Conservation (phyloP, 805 yeast genomes). For the Yamadazyma paraphyllophila region DNA sequence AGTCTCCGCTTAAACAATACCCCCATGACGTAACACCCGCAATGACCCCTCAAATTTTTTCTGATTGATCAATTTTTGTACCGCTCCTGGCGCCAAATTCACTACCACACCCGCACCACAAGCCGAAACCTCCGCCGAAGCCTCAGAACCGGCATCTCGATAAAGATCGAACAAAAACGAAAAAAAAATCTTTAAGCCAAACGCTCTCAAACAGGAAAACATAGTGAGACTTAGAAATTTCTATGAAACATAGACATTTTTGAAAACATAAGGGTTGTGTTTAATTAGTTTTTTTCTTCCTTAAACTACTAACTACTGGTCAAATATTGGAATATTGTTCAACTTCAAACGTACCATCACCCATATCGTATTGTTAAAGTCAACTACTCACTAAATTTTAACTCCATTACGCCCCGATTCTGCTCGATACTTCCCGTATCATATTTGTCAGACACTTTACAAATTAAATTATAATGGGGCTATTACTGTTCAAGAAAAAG, state of each 20-base stretch:
- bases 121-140: no score
- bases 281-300: neutral
- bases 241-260: conserved; percentile 6
- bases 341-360: neutral
- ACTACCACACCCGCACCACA: neutral
- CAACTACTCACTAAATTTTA: no score
- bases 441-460: neutral
- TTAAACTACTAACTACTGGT: neutral
- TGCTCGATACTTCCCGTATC: neutral
- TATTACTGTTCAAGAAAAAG: conserved; percentile 12
- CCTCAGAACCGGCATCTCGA: neutral
- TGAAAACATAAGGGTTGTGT: conserved; percentile 2
- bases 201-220: conserved; percentile 6
- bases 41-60: conserved; percentile 1
- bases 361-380: no score
- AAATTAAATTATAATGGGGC: conserved; percentile 2
- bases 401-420: neutral
- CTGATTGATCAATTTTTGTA: neutral
- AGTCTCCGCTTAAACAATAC: neutral
- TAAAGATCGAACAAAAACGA: neutral
- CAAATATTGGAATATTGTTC: neutral
- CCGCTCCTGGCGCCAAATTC: neutral
- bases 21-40: conserved; percentile 2
- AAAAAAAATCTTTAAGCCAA: neutral
- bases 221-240: conserved; percentile 7